Conservation (phyloP, 345 rosid species). For the Salix udensis region DNA sequence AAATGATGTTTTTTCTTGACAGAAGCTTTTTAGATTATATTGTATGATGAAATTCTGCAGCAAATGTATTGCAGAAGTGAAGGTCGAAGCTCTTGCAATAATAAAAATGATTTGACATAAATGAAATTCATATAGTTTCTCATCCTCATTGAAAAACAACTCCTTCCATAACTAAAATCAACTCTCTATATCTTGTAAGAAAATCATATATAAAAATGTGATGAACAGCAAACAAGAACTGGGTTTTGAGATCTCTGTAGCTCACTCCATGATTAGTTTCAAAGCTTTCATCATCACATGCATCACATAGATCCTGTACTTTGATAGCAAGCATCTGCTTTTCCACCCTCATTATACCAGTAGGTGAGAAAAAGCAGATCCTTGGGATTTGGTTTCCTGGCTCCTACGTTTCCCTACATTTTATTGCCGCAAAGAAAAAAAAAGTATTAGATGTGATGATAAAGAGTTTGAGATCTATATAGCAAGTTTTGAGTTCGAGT, state of each 20-base stretch:
- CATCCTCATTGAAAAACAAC: no score
- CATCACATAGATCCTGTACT: neutral
- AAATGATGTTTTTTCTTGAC: no score
- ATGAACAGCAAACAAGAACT: neutral
- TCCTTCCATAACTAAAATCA: neutral
- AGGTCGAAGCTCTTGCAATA: no score
- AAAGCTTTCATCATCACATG: neutral
- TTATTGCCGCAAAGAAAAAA: neutral
- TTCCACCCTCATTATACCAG: neutral
- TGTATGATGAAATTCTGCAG: no score
- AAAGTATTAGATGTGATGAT: neutral
- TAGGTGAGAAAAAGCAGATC: neutral
- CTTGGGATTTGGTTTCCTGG: conserved; percentile 19
- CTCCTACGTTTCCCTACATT: conserved; percentile 13
- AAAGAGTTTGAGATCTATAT: no score
- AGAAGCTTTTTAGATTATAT: no score
- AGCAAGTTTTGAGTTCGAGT: no score
- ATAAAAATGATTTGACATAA: no score
- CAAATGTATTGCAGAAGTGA: no score
- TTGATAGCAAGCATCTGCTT: conserved; percentile 9
- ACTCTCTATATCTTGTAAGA: neutral
- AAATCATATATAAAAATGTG: neutral
- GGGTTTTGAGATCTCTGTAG: neutral
- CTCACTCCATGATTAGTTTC: neutral
- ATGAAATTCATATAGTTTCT: no score